These are phyloP conservation scores for Adansonia rubrostipa DNA, from an alignment of 441 rosid genomes.

Conservation along the genomic window DNA sequence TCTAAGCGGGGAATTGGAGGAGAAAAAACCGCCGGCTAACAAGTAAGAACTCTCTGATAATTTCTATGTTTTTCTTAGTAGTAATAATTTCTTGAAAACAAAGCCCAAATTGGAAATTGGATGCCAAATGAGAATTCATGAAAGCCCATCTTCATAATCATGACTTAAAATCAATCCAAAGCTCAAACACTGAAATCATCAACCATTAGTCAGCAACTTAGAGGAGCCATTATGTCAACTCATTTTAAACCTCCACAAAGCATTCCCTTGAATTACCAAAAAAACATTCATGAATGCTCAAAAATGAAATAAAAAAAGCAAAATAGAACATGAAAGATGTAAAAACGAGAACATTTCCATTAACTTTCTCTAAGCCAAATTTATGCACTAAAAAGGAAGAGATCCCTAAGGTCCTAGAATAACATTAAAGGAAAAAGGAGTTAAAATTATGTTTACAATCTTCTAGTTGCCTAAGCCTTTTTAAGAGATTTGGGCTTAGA, in stretches of 20 bases:
- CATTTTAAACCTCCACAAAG: not conserved
- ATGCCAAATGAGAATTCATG: too few relatives aligned
- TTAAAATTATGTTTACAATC: not conserved
- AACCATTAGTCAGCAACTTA: too few relatives aligned
- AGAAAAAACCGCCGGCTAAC: too few relatives aligned
- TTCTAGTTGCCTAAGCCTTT: conserved; percentile 11
- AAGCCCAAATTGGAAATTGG: too few relatives aligned
- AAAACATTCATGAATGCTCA: not conserved
- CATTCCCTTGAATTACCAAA: not conserved
- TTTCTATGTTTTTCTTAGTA: too few relatives aligned
- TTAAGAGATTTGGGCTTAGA: conserved; percentile 48
- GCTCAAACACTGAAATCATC: too few relatives aligned
- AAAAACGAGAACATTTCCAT: not conserved
- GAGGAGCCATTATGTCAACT: too few relatives aligned
- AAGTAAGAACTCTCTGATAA: too few relatives aligned
- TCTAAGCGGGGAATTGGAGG: too few relatives aligned
- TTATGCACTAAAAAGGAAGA: not conserved
- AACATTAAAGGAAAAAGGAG: not conserved
- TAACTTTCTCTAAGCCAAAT: not conserved
- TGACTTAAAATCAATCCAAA: too few relatives aligned
- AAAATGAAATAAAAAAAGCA: not conserved
- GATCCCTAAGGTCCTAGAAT: not conserved
- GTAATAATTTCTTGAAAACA: too few relatives aligned
- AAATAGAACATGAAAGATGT: not conserved
- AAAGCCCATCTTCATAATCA: too few relatives aligned